Percentiles rank a stretch among this genome's conserved stretches.
phyloP scores from a whole-genome alignment of 1,284 basidiomycete species.

The Peniophora sp. region DNA sequence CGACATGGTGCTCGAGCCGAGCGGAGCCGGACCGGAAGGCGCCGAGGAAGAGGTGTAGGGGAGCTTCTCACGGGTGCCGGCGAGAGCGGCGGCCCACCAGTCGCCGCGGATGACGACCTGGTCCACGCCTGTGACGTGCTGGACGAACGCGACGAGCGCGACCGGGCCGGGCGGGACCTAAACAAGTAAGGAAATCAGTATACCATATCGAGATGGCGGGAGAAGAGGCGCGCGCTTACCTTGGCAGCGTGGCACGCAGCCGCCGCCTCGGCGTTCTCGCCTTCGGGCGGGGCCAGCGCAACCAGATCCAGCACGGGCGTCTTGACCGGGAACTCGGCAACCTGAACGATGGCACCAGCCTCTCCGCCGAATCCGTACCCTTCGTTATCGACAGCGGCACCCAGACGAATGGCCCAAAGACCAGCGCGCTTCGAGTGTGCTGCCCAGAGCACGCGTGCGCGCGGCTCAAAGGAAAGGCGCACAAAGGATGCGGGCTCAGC shows the following conservation, averaged over 20 bases:
- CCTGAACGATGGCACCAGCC: constrained; percentile 60
- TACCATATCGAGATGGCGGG: too few species aligned
- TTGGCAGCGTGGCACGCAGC: constrained; percentile 51
- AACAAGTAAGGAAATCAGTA: too few species aligned
- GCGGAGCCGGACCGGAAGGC: constrained; percentile 12
- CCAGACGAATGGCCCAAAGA: too few species aligned
- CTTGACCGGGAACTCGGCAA: constrained; percentile 74
- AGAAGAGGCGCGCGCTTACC: constrained; percentile 44
- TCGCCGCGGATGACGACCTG: constrained; percentile 76
- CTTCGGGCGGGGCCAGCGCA: constrained; percentile 68
- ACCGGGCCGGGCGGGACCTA: constrained; percentile 68
- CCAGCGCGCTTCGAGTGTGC: too few species aligned
- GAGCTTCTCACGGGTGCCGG: constrained; percentile 48
- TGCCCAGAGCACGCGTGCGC: too few species aligned
- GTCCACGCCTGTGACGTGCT: constrained; percentile 75
- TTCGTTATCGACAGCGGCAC: too few species aligned
- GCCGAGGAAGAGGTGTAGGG: constrained; percentile 33
- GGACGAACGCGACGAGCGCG: constrained; percentile 74
- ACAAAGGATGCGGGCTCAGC: too few species aligned
- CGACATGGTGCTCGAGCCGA: too few species aligned
- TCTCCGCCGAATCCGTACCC: too few species aligned
- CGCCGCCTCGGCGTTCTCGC: constrained; percentile 48
- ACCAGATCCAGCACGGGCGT: constrained; percentile 81
- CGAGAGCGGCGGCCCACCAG: constrained; percentile 65
- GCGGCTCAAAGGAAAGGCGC: too few species aligned